A percentile compares a stretch with the other conserved stretches of the same genome.
Conservation (phyloP, 2,329 filamentous ascomycete species). For the Aureobasidium namibiae region DNA sequence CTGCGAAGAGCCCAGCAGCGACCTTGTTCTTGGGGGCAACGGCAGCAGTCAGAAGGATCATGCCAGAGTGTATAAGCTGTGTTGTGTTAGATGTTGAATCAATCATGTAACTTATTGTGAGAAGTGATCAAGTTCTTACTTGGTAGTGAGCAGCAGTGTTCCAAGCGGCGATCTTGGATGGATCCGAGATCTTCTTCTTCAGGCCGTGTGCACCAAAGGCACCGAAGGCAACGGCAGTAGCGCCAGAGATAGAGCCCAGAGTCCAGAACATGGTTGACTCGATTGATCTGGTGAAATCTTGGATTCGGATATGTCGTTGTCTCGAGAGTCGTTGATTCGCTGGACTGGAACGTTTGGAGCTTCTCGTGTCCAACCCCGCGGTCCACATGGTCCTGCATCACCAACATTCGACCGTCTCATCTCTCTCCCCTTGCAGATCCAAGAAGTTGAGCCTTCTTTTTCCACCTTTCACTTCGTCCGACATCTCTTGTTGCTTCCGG, state of each 20-base stretch:
- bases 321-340: neutral
- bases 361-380: constrained; percentile 1
- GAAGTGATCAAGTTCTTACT: constrained; percentile 30
- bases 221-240: constrained; percentile 51
- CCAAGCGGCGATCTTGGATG: constrained; percentile 52
- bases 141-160: constrained; percentile 60
- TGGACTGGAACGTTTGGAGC: neutral
- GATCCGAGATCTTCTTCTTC: constrained; percentile 53
- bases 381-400: neutral
- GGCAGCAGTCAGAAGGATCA: constrained; percentile 46
- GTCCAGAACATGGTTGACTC: constrained; percentile 41
- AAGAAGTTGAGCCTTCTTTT: neutral
- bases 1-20: constrained; percentile 51
- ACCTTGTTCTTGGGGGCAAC: constrained; percentile 30
- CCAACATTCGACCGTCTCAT: neutral
- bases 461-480: neutral
- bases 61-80: constrained; percentile 55
- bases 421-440: neutral
- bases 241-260: constrained; percentile 55
- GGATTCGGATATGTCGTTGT: neutral
- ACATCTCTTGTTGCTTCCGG: neutral
- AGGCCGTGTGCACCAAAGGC: constrained; percentile 63
- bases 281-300: neutral
- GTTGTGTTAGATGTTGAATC: neutral
- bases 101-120: neutral